A percentile compares a stretch with the other conserved stretches of the same genome.
phyloP scores from a whole-genome alignment of 768 basidiomycete genomes.

The Lentinula guzmanii region DNA sequence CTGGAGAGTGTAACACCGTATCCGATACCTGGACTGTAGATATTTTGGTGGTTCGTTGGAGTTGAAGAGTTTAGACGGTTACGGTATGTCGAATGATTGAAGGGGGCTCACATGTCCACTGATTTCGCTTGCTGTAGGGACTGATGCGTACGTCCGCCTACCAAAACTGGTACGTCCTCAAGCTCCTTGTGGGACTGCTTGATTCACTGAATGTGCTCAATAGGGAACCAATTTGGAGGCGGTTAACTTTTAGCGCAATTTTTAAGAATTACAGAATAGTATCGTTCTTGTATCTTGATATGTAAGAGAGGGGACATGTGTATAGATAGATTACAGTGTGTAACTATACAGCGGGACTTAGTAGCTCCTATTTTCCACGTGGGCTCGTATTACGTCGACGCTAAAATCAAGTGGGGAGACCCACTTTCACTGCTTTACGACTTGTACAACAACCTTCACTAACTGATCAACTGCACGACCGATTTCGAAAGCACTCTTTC shows the following conservation, averaged over 20 bases:
- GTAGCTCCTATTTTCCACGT: neutral
- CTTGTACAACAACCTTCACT: slow-evolving; percentile 4
- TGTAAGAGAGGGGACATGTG: too few relatives aligned
- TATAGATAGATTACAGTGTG: too few relatives aligned
- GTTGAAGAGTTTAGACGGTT: slow-evolving; percentile 74
- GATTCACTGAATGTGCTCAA: neutral
- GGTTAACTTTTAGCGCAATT: slow-evolving; percentile 47
- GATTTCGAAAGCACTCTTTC: neutral
- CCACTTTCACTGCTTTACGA: neutral
- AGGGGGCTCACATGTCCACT: neutral
- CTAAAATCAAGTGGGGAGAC: neutral
- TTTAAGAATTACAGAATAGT: too few relatives aligned
- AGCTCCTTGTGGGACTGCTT: neutral
- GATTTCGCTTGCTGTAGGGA: slow-evolving; percentile 38
- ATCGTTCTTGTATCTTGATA: too few relatives aligned
- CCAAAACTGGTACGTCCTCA: slow-evolving; percentile 63
- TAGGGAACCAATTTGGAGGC: slow-evolving; percentile 85
- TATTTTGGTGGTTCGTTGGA: slow-evolving; percentile 83
- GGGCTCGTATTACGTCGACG: neutral
- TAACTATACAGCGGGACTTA: neutral
- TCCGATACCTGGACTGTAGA: slow-evolving; percentile 26
- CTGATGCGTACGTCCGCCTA: slow-evolving; percentile 75
- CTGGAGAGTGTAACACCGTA: neutral
- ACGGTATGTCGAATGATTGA: slow-evolving; percentile 48
- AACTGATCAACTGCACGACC: too few relatives aligned